phyloP scores from a whole-genome alignment of 2,329 filamentous ascomycete genomes.

The Microdochium bolleyi region DNA sequence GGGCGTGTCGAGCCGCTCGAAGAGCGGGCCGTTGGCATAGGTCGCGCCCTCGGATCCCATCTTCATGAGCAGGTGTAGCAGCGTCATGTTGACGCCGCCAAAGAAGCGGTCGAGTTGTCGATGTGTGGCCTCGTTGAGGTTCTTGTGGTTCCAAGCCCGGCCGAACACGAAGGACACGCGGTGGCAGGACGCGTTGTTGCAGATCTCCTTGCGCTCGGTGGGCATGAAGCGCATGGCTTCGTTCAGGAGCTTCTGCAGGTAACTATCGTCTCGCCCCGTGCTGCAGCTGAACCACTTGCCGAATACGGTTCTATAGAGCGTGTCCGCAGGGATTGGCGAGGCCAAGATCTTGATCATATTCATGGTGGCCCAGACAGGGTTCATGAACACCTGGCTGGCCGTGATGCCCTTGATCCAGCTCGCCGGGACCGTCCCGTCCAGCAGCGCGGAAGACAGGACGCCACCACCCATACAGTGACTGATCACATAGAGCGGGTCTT shows the following conservation, averaged over 20 bases:
- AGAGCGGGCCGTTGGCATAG: slow-evolving; percentile 41
- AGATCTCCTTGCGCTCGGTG: slow-evolving; percentile 44
- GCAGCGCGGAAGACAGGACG: slow-evolving; percentile 47
- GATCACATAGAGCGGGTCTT: slow-evolving; percentile 44
- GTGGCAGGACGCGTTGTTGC: slow-evolving; percentile 54
- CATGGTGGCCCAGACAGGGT: slow-evolving; percentile 46
- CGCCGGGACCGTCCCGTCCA: slow-evolving; percentile 51
- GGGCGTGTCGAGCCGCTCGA: slow-evolving; percentile 35
- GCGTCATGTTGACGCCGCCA: slow-evolving; percentile 52
- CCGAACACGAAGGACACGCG: slow-evolving; percentile 52
- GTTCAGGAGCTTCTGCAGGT: slow-evolving; percentile 43
- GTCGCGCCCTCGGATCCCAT: slow-evolving; percentile 43
- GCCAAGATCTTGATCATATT: slow-evolving; percentile 49
- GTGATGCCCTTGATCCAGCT: slow-evolving; percentile 50
- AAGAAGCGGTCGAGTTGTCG: slow-evolving; percentile 53
- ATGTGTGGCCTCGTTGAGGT: slow-evolving; percentile 60
- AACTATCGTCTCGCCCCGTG: slow-evolving; percentile 34
- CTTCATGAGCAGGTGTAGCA: slow-evolving; percentile 47
- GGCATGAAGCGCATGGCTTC: slow-evolving; percentile 52
- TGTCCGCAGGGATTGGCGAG: slow-evolving; percentile 39
- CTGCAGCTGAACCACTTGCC: slow-evolving; percentile 49
- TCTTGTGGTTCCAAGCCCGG: slow-evolving; percentile 55
- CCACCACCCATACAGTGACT: slow-evolving; percentile 59
- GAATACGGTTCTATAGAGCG: slow-evolving; percentile 34
- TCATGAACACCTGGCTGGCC: slow-evolving; percentile 55